phyloP scores from a whole-genome alignment of 1,284 basidiomycete genomes.

The Ganoderma leucocontextum region DNA sequence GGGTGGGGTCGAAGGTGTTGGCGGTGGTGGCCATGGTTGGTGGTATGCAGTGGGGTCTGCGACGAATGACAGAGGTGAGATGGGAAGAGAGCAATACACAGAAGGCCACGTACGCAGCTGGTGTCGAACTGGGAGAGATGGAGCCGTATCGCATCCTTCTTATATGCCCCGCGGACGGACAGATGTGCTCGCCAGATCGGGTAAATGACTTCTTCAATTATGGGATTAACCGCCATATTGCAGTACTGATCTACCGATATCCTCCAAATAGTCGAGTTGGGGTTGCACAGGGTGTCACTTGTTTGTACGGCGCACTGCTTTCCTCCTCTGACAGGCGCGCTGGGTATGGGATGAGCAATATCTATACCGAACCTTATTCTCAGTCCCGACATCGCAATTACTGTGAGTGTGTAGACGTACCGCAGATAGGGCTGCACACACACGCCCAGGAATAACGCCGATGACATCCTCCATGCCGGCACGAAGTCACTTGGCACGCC shows the following conservation, averaged over 20 bases:
- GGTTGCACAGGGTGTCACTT: background rate
- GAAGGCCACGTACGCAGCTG: background rate
- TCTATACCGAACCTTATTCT: background rate
- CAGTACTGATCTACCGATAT: background rate
- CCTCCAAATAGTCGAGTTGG: too few species aligned
- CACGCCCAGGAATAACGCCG: background rate
- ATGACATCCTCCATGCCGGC: background rate
- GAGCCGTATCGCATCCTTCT: background rate
- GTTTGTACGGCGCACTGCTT: background rate
- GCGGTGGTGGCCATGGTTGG: slow-evolving; percentile 19
- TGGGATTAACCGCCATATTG: too few species aligned
- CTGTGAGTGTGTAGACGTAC: background rate
- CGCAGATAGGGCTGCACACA: background rate
- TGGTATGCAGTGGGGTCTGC: background rate
- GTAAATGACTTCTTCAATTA: too few species aligned
- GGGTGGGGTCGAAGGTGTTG: slow-evolving; percentile 43
- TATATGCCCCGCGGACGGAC: background rate
- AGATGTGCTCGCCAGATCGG: too few species aligned
- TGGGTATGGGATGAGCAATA: too few species aligned
- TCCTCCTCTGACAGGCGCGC: background rate
- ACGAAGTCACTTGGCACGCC: background rate
- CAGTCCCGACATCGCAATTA: background rate
- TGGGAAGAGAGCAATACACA: background rate
- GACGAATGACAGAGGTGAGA: background rate
- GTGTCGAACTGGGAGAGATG: background rate